Evolutionary conservation across 2,329 filamentous ascomycete genomes (phyloP).

Genomic region (Metarhizium anisopliae): DNA sequence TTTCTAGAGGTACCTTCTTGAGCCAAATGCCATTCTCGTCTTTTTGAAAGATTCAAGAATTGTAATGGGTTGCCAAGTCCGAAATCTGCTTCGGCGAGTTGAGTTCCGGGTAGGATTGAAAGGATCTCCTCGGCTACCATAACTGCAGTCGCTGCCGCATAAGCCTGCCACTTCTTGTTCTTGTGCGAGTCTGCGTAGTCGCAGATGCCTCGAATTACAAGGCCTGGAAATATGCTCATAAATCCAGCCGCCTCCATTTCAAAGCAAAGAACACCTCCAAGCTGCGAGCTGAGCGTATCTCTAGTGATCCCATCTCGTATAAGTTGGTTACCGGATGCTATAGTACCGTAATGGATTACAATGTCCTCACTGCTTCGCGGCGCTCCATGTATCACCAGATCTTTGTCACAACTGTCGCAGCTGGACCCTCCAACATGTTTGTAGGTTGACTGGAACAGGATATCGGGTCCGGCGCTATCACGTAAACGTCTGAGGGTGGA

Average conservation of each 20-base stretch:
- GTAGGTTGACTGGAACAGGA: not conserved
- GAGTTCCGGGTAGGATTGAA: not conserved
- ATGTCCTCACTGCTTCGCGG: not conserved
- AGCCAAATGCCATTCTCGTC: not conserved
- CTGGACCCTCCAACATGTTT: not conserved
- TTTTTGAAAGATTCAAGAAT: not conserved
- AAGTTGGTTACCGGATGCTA: conserved; percentile 25
- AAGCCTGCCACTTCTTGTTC: conserved; percentile 25
- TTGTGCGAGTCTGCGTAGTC: conserved; percentile 32
- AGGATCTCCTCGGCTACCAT: conserved; percentile 17
- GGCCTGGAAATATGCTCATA: conserved; percentile 21
- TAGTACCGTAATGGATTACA: conserved; percentile 13
- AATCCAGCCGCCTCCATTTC: conserved; percentile 15
- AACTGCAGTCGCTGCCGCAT: conserved; percentile 25
- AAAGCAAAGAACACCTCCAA: conserved; percentile 14
- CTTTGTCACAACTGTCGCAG: not conserved
- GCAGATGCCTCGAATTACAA: conserved; percentile 30
- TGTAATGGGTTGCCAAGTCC: not conserved
- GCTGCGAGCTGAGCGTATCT: conserved; percentile 16
- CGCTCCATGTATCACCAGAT: not conserved
- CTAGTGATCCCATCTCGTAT: conserved; percentile 24
- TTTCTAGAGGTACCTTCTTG: not conserved
- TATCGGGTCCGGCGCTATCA: not conserved
- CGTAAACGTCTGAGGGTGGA: not conserved
- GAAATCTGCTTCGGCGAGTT: not conserved